phyloP scores from a whole-genome alignment of 768 basidiomycete genomes.

The Astraeus odoratus region DNA sequence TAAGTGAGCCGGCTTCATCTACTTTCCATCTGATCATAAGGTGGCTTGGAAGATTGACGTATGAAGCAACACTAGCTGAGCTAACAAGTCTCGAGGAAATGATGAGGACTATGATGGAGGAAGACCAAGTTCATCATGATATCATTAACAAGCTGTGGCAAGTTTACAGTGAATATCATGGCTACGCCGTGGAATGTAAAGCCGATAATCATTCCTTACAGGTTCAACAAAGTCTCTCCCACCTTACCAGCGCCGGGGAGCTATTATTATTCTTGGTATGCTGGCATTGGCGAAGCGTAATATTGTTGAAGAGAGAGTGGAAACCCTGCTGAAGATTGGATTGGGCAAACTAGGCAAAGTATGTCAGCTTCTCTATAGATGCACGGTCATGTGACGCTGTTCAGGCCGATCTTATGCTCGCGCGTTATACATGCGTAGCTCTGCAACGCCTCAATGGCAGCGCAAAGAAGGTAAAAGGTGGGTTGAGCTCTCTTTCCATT shows the following conservation, averaged over 20 bases:
- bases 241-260: conserved; percentile 81
- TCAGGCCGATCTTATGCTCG: conserved; percentile 82
- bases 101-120: conserved; percentile 94
- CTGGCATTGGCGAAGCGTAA: conserved; percentile 77
- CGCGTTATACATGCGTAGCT: conserved; percentile 90
- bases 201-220: conserved; percentile 21
- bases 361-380: conserved; percentile 3
- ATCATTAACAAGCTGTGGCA: conserved; percentile 93
- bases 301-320: conserved; percentile 77
- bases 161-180: conserved; percentile 69
- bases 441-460: conserved; percentile 89
- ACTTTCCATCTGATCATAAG: background rate
- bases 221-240: conserved; percentile 73
- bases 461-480: conserved; percentile 95
- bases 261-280: conserved; percentile 97
- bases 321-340: conserved; percentile 79
- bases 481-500: conserved; percentile 2
- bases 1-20: conserved; percentile 29
- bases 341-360: conserved; percentile 83
- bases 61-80: conserved; percentile 88
- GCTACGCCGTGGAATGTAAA: background rate
- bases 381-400: background rate
- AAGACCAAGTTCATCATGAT: conserved; percentile 74
- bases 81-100: conserved; percentile 94
- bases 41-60: conserved; percentile 59